Conservation (phyloP, 805 yeast species). For the Blastobotrys americana region DNA sequence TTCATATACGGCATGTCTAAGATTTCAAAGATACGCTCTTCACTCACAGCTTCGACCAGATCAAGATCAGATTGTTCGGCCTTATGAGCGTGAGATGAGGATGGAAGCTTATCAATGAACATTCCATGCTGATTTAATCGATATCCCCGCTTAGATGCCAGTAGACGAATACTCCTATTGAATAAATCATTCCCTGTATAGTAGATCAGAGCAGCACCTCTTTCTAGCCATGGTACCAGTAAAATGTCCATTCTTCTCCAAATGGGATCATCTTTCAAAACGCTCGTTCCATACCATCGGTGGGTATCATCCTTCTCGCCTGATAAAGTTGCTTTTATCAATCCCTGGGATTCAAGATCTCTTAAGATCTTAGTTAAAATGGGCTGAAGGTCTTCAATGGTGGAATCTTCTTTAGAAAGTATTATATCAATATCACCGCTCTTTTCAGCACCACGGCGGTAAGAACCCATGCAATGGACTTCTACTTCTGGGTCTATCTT, state of each 20-base stretch:
- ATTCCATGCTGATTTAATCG: slow-evolving; percentile 41
- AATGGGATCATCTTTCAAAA: slow-evolving; percentile 22
- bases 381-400: slow-evolving; percentile 21
- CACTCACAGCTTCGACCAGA: slow-evolving; percentile 40
- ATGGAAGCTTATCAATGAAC: slow-evolving; percentile 14
- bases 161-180: slow-evolving; percentile 40
- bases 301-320: slow-evolving; percentile 18
- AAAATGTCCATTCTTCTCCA: slow-evolving; percentile 52
- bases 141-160: slow-evolving; percentile 37
- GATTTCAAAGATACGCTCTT: slow-evolving; percentile 38
- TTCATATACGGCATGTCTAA: slow-evolving; percentile 36
- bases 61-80: slow-evolving; percentile 13
- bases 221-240: slow-evolving; percentile 38
- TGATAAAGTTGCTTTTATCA: slow-evolving; percentile 33
- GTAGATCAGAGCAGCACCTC: slow-evolving; percentile 45
- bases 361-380: slow-evolving; percentile 23
- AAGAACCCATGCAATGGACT: slow-evolving; percentile 44
- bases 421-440: slow-evolving; percentile 52
- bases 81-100: slow-evolving; percentile 6
- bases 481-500: slow-evolving; percentile 34
- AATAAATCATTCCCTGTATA: slow-evolving; percentile 50
- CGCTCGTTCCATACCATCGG: slow-evolving; percentile 32
- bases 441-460: slow-evolving; percentile 39
- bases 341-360: slow-evolving; percentile 25
- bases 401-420: slow-evolving; percentile 33